These are phyloP conservation scores for Cladosporium sp. DNA, from an alignment of 2,329 filamentous ascomycete species.

Conservation along the genomic window DNA sequence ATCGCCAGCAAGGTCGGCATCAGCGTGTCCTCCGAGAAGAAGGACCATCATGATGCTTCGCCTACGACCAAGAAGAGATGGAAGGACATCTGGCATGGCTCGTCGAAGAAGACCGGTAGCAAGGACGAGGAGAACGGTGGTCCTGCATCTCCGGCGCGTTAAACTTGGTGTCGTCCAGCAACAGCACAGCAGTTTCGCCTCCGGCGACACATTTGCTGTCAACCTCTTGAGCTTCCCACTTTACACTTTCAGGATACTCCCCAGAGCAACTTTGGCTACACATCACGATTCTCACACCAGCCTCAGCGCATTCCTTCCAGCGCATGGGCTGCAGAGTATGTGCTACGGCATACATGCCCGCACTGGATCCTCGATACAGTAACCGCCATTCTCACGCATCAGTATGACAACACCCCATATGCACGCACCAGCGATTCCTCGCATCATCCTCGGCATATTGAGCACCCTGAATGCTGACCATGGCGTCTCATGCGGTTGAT, in stretches of 20 bases:
- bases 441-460: background rate
- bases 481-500: background rate
- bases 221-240: background rate
- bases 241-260: constrained; percentile 7
- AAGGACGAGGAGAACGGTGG: background rate
- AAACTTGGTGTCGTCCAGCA: background rate
- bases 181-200: background rate
- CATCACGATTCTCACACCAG: background rate
- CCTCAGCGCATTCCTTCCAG: background rate
- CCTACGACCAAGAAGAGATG: constrained; percentile 35
- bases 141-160: background rate
- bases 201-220: background rate
- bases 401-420: background rate
- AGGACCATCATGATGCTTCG: constrained; percentile 16
- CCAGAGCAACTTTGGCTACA: constrained; percentile 6
- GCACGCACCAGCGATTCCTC: background rate
- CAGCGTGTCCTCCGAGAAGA: constrained; percentile 31
- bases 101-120: constrained; percentile 4
- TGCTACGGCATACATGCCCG: background rate
- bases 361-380: background rate
- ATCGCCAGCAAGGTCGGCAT: constrained; percentile 49
- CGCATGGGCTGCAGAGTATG: background rate
- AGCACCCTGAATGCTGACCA: background rate
- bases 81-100: constrained; percentile 33
- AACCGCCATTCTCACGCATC: background rate